phyloP scores from a whole-genome alignment of 2,329 filamentous ascomycete species.

The Plectosphaerella plurivora region DNA sequence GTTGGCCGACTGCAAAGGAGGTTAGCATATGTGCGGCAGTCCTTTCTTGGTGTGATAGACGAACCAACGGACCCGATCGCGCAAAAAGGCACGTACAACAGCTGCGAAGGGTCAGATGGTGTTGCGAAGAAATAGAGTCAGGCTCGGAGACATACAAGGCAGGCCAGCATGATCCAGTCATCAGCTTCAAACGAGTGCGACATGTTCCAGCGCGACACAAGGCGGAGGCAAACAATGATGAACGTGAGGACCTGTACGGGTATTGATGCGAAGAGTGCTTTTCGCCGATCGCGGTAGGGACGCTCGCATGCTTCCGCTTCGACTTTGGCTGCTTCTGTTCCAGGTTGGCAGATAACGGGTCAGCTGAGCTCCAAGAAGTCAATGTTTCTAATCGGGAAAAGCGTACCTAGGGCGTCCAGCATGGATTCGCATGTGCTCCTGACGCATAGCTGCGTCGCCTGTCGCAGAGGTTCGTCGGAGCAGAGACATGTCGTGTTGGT shows the following conservation, averaged over 20 bases:
- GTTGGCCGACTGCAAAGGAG: slow-evolving; percentile 14
- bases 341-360: neutral
- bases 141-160: slow-evolving; percentile 20
- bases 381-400: too few species aligned
- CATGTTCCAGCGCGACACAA: slow-evolving; percentile 29
- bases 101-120: slow-evolving; percentile 6
- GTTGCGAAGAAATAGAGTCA: neutral
- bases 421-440: slow-evolving; percentile 14
- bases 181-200: slow-evolving; percentile 26
- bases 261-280: slow-evolving; percentile 26
- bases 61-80: slow-evolving; percentile 24
- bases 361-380: neutral
- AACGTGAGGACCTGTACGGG: slow-evolving; percentile 28
- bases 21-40: too few species aligned
- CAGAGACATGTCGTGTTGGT: slow-evolving; percentile 24
- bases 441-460: slow-evolving; percentile 17
- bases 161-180: slow-evolving; percentile 33
- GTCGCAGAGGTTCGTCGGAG: slow-evolving; percentile 13
- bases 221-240: slow-evolving; percentile 26
- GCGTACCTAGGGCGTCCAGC: slow-evolving; percentile 20
- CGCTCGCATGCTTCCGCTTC: slow-evolving; percentile 25
- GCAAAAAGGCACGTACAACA: slow-evolving; percentile 24
- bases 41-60: too few species aligned
- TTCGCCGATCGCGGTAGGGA: slow-evolving; percentile 23
- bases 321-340: slow-evolving; percentile 23